Percentiles rank a stretch among this genome's conserved stretches.
Conservation (phyloP, 441 rosid species). For the Isatis lusitanica region DNA sequence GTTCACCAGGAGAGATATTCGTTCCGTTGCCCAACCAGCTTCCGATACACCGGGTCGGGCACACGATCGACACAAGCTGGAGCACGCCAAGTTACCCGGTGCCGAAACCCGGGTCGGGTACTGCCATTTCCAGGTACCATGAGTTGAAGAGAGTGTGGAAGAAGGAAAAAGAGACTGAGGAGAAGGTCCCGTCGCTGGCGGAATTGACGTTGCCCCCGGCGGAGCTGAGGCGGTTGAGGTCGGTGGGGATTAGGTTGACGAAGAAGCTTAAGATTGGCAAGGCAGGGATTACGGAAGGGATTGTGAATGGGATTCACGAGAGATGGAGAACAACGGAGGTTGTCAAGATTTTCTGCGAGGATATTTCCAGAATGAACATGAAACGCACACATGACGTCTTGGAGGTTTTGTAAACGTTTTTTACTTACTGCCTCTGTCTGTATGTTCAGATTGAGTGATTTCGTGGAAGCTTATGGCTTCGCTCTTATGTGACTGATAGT, state of each 20-base stretch:
- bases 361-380: conserved; percentile 82
- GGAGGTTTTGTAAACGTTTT: conserved; percentile 58
- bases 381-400: conserved; percentile 92
- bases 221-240: conserved; percentile 70
- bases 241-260: conserved; percentile 63
- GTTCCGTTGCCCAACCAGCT: conserved; percentile 67
- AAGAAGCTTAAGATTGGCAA: conserved; percentile 85
- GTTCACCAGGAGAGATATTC: conserved; percentile 73
- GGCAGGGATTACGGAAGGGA: conserved; percentile 94
- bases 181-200: conserved; percentile 74
- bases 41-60: conserved; percentile 80
- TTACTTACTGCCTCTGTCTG: background rate
- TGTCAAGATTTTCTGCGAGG: conserved; percentile 86
- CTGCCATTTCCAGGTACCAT: conserved; percentile 57
- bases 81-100: conserved; percentile 89
- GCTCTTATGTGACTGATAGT: conserved; percentile 12
- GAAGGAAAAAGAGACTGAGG: conserved; percentile 33
- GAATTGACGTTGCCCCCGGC: conserved; percentile 57
- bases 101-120: conserved; percentile 75
- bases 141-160: conserved; percentile 56
- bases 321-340: conserved; percentile 88
- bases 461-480: background rate
- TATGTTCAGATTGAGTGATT: background rate
- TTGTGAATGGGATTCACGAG: conserved; percentile 96
- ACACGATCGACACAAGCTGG: conserved; percentile 97